Conservation (phyloP, 1,284 basidiomycete genomes). For the Leccinum solheimii region DNA sequence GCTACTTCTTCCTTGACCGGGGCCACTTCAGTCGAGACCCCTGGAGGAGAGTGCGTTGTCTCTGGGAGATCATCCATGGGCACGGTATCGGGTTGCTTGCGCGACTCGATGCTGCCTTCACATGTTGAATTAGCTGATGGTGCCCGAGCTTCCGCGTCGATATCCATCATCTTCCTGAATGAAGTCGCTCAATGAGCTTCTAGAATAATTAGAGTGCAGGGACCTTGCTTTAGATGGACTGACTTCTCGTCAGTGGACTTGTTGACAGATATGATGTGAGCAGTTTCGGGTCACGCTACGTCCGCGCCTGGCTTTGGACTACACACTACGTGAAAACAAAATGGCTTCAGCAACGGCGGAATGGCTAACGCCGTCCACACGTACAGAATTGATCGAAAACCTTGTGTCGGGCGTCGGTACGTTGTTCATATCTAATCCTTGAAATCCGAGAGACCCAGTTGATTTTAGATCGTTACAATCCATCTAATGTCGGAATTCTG, state of each 20-base stretch:
- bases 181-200: neutral
- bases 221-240: neutral
- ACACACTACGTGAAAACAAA: slow-evolving; percentile 10
- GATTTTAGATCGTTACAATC: slow-evolving; percentile 87
- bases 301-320: neutral
- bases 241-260: neutral
- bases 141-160: slow-evolving; percentile 15
- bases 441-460: slow-evolving; percentile 10
- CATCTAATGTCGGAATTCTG: slow-evolving; percentile 87
- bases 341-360: slow-evolving; percentile 47
- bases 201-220: neutral
- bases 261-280: neutral
- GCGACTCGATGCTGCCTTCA: slow-evolving; percentile 7
- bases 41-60: neutral
- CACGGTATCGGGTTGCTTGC: slow-evolving; percentile 13
- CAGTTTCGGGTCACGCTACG: slow-evolving; percentile 10
- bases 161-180: slow-evolving; percentile 17
- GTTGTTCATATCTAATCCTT: slow-evolving; percentile 32
- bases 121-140: neutral
- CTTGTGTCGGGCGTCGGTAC: slow-evolving; percentile 89
- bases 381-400: slow-evolving; percentile 85
- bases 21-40: neutral
- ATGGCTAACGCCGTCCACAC: slow-evolving; percentile 70
- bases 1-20: neutral
- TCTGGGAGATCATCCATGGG: slow-evolving; percentile 8